These are phyloP conservation scores for Psidium friedrichsthalianum DNA, from an alignment of 345 rosid genomes.

Conservation along the genomic window DNA sequence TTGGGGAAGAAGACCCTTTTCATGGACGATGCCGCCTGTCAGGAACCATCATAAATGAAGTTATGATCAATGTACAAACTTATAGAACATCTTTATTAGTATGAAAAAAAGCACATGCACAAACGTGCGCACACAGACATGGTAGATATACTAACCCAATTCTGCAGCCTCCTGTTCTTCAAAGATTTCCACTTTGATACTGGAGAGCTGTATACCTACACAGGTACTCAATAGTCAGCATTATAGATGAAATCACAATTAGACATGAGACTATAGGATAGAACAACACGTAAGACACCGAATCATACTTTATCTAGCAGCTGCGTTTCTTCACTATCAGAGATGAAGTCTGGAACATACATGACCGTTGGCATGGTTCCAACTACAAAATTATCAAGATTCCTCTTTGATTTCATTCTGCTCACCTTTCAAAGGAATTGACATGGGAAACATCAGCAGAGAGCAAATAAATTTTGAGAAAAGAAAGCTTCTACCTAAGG, in stretches of 20 bases:
- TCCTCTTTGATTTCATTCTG: constrained; percentile 7
- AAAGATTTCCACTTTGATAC: constrained; percentile 70
- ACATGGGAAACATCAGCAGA: background rate
- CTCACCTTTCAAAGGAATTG: background rate
- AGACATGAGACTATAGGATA: background rate
- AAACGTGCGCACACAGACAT: background rate
- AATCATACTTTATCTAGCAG: constrained; percentile 37
- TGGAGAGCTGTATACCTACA: constrained; percentile 59
- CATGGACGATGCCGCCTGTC: constrained; percentile 92
- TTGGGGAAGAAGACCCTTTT: constrained; percentile 89
- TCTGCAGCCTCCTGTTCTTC: constrained; percentile 84
- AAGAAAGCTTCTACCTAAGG: background rate
- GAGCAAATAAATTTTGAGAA: background rate
- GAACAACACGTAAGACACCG: background rate
- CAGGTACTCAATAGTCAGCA: background rate
- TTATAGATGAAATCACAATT: background rate
- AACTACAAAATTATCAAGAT: constrained; percentile 32
- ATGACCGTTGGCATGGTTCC: constrained; percentile 58
- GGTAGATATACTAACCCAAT: constrained; percentile 50
- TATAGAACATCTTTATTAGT: background rate
- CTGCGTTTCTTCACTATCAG: constrained; percentile 44
- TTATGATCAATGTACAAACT: background rate
- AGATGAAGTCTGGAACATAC: constrained; percentile 54
- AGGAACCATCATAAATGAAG: background rate
- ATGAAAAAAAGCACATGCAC: background rate